Conservation (phyloP, 1,284 basidiomycete genomes). For the Thecaphora thlaspeos region DNA sequence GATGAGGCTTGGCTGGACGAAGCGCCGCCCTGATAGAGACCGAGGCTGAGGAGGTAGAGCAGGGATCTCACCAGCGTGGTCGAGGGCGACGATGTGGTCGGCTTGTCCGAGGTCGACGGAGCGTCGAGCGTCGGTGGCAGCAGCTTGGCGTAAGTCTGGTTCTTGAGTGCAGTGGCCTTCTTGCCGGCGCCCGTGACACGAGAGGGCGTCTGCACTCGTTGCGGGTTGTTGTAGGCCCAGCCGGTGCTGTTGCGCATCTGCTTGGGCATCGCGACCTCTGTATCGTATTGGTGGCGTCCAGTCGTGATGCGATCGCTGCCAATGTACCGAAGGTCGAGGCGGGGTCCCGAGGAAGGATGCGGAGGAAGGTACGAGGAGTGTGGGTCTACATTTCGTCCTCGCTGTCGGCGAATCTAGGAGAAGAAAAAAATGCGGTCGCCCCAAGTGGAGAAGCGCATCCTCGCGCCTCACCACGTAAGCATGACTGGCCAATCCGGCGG, state of each 20-base stretch:
- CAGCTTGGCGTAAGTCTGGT: slow-evolving; percentile 40
- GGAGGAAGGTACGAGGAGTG: no score
- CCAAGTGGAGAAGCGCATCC: no score
- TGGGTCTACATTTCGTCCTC: no score
- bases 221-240: slow-evolving; percentile 32
- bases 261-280: slow-evolving; percentile 16
- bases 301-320: no score
- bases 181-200: slow-evolving; percentile 43
- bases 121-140: slow-evolving; percentile 24
- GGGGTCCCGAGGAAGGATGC: no score
- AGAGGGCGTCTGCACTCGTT: slow-evolving; percentile 10
- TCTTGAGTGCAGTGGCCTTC: slow-evolving; percentile 40
- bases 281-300: no score
- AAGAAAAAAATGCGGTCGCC: no score
- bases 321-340: no score
- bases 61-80: slow-evolving; percentile 5
- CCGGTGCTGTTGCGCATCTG: slow-evolving; percentile 29
- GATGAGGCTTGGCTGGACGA: background rate
- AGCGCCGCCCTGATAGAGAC: slow-evolving; percentile 8
- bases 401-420: no score
- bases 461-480: no score
- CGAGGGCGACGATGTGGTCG: no score
- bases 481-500: no score
- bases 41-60: slow-evolving; percentile 14
- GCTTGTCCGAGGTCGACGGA: background rate